A percentile compares a stretch with the other conserved stretches of the same genome.
These are phyloP conservation scores for Diaporthe sp. DNA, from an alignment of 2,329 filamentous ascomycete species.

Conservation along the genomic window DNA sequence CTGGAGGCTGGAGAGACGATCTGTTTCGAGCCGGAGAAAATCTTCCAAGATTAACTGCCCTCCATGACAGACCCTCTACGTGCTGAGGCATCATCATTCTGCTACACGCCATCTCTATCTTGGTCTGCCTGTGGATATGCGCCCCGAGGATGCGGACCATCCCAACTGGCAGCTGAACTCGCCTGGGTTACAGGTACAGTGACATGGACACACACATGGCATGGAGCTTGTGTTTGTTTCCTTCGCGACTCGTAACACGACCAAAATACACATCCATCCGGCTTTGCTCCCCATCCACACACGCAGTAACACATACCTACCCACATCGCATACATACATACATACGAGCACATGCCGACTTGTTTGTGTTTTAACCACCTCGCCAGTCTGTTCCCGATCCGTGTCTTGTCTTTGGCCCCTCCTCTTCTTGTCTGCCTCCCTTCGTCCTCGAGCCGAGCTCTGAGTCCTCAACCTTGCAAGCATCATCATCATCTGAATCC, in stretches of 20 bases:
- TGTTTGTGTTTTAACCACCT: slow-evolving; percentile 3
- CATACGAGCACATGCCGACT: slow-evolving; percentile 17
- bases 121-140: slow-evolving; percentile 29
- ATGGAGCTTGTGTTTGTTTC: not conserved
- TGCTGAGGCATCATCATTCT: slow-evolving; percentile 13
- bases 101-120: slow-evolving; percentile 24
- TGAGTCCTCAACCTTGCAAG: not conserved
- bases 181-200: slow-evolving; percentile 29
- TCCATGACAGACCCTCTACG: not conserved
- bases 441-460: slow-evolving; percentile 18
- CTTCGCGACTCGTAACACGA: slow-evolving; percentile 26
- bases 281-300: not conserved
- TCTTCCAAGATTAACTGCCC: slow-evolving; percentile 25
- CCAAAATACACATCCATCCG: slow-evolving; percentile 2
- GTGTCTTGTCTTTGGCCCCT: not conserved
- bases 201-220: not conserved
- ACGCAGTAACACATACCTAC: not conserved
- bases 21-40: slow-evolving; percentile 22
- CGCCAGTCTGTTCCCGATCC: not conserved
- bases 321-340: slow-evolving; percentile 1
- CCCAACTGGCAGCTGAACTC: slow-evolving; percentile 24
- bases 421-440: not conserved
- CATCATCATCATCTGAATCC: not conserved
- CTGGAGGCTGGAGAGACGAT: not conserved
- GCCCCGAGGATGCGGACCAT: slow-evolving; percentile 27